Conservation (phyloP, 108 stramenopile genomes). For the Bacterosira constricta region DNA sequence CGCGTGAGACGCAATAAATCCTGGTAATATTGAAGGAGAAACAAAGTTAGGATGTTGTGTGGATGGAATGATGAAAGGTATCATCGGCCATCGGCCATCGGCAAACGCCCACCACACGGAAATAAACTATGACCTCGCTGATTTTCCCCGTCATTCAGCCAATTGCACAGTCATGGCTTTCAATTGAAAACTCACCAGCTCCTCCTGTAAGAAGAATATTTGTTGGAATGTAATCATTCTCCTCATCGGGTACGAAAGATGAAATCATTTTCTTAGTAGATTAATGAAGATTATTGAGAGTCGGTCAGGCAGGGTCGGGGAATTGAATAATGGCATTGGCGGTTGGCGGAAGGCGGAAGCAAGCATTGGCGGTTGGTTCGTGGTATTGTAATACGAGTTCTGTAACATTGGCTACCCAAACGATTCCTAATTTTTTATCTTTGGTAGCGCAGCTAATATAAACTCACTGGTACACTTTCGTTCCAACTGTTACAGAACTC, state of each 20-base stretch:
- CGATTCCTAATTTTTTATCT: too few species aligned
- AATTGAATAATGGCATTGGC: too few species aligned
- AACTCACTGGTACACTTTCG: too few species aligned
- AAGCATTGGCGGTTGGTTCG: too few species aligned
- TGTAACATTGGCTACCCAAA: too few species aligned
- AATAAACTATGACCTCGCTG: background rate
- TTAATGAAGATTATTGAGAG: background rate
- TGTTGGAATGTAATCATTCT: slow-evolving; percentile 79
- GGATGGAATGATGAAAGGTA: background rate
- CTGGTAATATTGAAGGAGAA: slow-evolving; percentile 23
- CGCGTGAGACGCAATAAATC: slow-evolving; percentile 95
- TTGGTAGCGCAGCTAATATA: too few species aligned
- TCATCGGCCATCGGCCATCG: background rate
- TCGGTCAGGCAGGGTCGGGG: too few species aligned
- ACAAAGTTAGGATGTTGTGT: background rate
- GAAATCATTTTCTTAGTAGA: slow-evolving; percentile 25
- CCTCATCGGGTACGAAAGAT: slow-evolving; percentile 34
- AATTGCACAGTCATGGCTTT: background rate
- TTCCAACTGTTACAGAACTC: too few species aligned
- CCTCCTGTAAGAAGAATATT: slow-evolving; percentile 97
- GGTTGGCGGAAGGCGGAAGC: too few species aligned
- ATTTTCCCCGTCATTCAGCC: too few species aligned
- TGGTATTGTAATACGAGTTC: too few species aligned
- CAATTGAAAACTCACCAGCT: slow-evolving; percentile 73
- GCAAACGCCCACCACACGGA: background rate